These are phyloP conservation scores for Naematelia aurantialba DNA, from an alignment of 768 basidiomycete species.

Conservation along the genomic window DNA sequence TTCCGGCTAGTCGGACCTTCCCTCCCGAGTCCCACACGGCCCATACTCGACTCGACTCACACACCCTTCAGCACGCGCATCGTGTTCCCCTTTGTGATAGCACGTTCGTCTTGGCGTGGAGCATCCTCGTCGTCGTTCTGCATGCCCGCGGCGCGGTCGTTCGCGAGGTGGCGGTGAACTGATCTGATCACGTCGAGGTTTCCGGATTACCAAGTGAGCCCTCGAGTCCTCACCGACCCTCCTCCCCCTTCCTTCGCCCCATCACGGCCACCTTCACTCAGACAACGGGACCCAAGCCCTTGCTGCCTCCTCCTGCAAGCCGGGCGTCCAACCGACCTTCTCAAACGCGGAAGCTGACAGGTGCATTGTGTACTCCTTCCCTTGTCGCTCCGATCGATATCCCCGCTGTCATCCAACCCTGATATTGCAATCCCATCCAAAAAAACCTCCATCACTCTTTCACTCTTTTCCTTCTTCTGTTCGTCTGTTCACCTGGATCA, in stretches of 20 bases:
- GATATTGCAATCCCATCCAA: slow-evolving; percentile 2
- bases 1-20: neutral
- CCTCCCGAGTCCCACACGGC: neutral
- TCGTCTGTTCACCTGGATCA: neutral
- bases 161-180: neutral
- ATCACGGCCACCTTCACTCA: too few species aligned
- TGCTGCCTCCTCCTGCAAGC: neutral
- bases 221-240: neutral
- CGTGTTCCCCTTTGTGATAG: too few species aligned
- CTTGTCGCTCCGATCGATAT: neutral
- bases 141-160: neutral
- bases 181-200: neutral
- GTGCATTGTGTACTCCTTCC: neutral
- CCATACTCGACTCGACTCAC: neutral
- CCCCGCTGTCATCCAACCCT: neutral
- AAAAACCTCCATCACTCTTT: too few species aligned
- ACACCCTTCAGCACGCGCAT: neutral
- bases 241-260: too few species aligned
- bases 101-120: too few species aligned
- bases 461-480: neutral
- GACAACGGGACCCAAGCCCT: neutral
- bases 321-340: too few species aligned
- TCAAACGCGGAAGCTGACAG: neutral
- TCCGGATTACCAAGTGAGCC: neutral
- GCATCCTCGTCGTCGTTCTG: too few species aligned